Evolutionary conservation across 768 basidiomycete species (phyloP).

Genomic region (Boletus rufocinnamomeus): DNA sequence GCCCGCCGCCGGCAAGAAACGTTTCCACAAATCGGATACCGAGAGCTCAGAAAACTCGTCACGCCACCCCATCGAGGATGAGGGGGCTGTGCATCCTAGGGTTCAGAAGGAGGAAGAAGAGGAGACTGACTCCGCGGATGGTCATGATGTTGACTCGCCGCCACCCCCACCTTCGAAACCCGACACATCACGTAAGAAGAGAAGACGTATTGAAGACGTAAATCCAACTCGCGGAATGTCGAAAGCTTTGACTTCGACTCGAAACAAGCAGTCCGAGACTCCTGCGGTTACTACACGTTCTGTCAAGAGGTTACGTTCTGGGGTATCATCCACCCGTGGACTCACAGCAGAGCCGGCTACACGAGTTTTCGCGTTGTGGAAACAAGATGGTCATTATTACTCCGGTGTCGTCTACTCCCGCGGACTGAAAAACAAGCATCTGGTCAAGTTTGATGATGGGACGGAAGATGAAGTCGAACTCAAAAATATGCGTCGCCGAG

Average conservation of each 20-base stretch:
- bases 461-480: conserved; percentile 48
- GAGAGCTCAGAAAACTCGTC: conserved; percentile 25
- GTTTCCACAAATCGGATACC: conserved; percentile 26
- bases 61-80: conserved; percentile 30
- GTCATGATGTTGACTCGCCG: conserved; percentile 38
- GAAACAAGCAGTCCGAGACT: conserved; percentile 29
- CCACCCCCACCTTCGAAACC: conserved; percentile 29
- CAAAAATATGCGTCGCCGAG: conserved; percentile 54
- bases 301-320: conserved; percentile 44
- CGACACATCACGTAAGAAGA: conserved; percentile 44
- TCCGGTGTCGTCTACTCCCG: conserved; percentile 53
- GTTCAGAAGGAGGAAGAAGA: conserved; percentile 39
- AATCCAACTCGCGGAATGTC: conserved; percentile 25
- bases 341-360: conserved; percentile 38
- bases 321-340: conserved; percentile 27
- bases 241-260: conserved; percentile 31
- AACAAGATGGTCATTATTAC: conserved; percentile 58
- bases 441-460: conserved; percentile 69
- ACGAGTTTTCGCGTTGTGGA: conserved; percentile 74
- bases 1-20: conserved; percentile 23
- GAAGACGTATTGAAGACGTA: conserved; percentile 41
- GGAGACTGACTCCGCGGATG: conserved; percentile 43
- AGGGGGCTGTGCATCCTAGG: conserved; percentile 20
- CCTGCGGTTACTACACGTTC: conserved; percentile 36
- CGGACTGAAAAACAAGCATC: conserved; percentile 38